These are phyloP conservation scores for Trichoderma pleuroti DNA, from an alignment of 2,329 filamentous ascomycete genomes.

Conservation along the genomic window DNA sequence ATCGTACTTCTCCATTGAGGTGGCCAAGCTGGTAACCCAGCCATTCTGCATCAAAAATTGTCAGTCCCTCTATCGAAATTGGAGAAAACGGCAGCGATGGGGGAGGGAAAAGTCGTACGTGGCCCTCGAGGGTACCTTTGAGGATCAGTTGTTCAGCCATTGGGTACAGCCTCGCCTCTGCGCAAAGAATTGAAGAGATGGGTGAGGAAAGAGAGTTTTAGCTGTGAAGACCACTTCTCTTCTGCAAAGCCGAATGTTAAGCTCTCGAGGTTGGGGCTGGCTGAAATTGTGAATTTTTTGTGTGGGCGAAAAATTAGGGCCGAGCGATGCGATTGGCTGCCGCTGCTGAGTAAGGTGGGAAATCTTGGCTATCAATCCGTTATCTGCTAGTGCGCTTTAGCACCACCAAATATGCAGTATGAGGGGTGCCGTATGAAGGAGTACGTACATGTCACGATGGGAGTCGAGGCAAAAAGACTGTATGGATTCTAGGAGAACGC, in stretches of 20 bases:
- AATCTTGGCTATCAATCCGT: slow-evolving; percentile 6
- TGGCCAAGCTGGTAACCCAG: slow-evolving; percentile 98
- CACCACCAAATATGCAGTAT: neutral
- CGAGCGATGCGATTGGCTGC: slow-evolving; percentile 22
- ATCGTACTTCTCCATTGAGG: slow-evolving; percentile 94
- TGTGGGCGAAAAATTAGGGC: slow-evolving; percentile 54
- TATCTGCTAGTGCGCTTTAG: neutral
- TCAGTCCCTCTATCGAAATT: slow-evolving; percentile 24
- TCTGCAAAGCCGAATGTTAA: slow-evolving; percentile 25
- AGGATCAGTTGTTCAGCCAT: slow-evolving; percentile 95
- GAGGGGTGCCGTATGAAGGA: neutral
- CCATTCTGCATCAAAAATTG: slow-evolving; percentile 59
- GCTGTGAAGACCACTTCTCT: slow-evolving; percentile 29
- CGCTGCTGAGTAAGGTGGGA: neutral
- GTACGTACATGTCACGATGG: neutral
- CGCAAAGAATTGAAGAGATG: slow-evolving; percentile 32
- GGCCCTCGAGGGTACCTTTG: slow-evolving; percentile 96
- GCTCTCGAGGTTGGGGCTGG: slow-evolving; percentile 23
- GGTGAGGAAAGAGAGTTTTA: slow-evolving; percentile 36
- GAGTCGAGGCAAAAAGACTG: neutral
- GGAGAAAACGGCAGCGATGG: slow-evolving; percentile 22
- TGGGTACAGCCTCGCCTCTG: slow-evolving; percentile 45
- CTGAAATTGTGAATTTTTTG: slow-evolving; percentile 43
- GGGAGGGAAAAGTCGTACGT: slow-evolving; percentile 55
- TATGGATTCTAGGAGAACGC: neutral